Evolutionary conservation across 208 protist species (phyloP).

Genomic region (Trypanosoma cruzi): DNA sequence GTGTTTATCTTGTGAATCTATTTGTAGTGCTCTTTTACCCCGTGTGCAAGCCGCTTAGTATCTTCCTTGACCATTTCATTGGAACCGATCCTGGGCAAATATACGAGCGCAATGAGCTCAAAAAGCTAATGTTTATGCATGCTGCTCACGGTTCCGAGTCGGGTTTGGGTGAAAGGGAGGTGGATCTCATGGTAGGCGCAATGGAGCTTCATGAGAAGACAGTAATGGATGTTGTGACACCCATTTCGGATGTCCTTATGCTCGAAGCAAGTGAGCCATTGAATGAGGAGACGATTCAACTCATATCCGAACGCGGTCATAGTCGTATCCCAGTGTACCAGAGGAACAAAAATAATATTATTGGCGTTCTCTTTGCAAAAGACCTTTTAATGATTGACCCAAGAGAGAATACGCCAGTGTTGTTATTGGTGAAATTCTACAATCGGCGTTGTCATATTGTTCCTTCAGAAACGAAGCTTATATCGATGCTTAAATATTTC

Average conservation of each 20-base stretch:
- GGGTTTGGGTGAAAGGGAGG: conserved; percentile 88
- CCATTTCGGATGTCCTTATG: conserved; percentile 94
- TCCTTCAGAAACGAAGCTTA: conserved; percentile 90
- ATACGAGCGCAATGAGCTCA: conserved; percentile 95
- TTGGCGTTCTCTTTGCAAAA: conserved; percentile 92
- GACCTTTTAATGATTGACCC: conserved; percentile 96
- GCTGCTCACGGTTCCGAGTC: conserved; percentile 84
- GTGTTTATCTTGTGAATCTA: conserved; percentile 90
- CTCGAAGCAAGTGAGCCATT: conserved; percentile 90
- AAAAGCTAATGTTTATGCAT: conserved; percentile 96
- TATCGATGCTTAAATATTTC: conserved; percentile 96
- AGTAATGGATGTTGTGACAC: conserved; percentile 95
- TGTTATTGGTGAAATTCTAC: conserved; percentile 95
- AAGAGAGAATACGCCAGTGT: conserved; percentile 93
- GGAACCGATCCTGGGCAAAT: conserved; percentile 95
- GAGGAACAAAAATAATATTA: conserved; percentile 90
- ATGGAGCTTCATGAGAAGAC: conserved; percentile 95
- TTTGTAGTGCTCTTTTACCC: conserved; percentile 95
- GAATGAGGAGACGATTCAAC: conserved; percentile 91
- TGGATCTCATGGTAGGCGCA: conserved; percentile 93
- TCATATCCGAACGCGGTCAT: conserved; percentile 93
- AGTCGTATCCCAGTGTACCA: conserved; percentile 95
- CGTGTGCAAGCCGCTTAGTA: conserved; percentile 93
- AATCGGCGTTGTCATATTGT: conserved; percentile 89
- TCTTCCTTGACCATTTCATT: conserved; percentile 92